Evolutionary conservation across 306 rosid species (phyloP).

Genomic region (Astragalus glycyphyllos): DNA sequence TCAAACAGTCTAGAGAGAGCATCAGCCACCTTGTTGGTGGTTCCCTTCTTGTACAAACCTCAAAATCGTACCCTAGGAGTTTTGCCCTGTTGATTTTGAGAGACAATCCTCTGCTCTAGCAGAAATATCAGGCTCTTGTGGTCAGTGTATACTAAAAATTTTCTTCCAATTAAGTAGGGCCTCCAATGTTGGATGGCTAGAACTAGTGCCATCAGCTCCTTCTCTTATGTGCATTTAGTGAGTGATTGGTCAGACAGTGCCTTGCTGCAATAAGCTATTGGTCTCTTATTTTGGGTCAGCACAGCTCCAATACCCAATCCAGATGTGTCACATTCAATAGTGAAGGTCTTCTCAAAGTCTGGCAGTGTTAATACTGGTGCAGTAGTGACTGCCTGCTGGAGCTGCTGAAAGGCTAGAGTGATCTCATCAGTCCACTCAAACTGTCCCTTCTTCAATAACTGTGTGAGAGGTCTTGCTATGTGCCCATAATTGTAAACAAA

Average conservation of each 20-base stretch:
- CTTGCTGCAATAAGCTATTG: background rate
- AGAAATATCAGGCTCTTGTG: background rate
- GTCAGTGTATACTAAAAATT: background rate
- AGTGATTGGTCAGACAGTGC: background rate
- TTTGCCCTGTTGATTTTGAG: background rate
- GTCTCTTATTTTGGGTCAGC: background rate
- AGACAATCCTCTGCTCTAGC: background rate
- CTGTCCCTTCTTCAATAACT: too few species aligned
- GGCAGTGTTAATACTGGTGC: background rate
- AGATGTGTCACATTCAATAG: background rate
- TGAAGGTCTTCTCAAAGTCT: background rate
- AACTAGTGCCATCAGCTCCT: background rate
- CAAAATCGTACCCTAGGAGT: background rate
- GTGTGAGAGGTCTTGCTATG: too few species aligned
- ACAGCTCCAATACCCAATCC: background rate
- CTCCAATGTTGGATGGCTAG: background rate
- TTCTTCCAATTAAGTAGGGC: background rate
- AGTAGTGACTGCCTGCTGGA: background rate
- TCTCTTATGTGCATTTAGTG: background rate
- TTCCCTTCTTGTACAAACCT: background rate
- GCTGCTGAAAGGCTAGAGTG: too few species aligned
- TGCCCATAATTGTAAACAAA: too few species aligned
- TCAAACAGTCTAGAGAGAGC: background rate
- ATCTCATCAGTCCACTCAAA: too few species aligned
- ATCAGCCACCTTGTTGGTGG: background rate